phyloP scores from a whole-genome alignment of 106 monocot genomes.

The Amphibolis antarctica region DNA sequence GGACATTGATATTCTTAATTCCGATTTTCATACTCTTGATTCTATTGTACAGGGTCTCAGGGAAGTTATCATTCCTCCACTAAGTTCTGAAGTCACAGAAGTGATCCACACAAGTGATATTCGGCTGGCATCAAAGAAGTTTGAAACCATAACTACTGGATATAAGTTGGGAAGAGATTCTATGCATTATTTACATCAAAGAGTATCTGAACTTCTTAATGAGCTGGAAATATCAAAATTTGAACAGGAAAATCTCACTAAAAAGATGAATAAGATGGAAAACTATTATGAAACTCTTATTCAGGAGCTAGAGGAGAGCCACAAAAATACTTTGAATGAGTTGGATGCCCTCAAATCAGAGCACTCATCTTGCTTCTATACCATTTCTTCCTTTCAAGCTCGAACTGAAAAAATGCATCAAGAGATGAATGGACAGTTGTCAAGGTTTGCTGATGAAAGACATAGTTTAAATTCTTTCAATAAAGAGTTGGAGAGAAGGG shows the following conservation, averaged over 20 bases:
- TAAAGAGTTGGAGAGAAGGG: conserved; percentile 69
- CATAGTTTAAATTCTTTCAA: conserved; percentile 42
- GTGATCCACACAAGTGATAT: conserved; percentile 7
- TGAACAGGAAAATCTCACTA: conserved; percentile 51
- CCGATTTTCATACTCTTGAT: conserved; percentile 55
- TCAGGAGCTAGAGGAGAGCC: conserved; percentile 67
- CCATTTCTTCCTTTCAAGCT: conserved; percentile 60
- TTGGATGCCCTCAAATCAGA: conserved; percentile 56
- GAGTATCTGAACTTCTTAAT: conserved; percentile 44
- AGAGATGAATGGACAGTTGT: conserved; percentile 59
- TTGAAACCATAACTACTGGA: conserved; percentile 9
- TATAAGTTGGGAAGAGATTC: conserved; percentile 20
- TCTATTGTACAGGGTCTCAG: conserved; percentile 46
- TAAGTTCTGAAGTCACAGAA: not conserved
- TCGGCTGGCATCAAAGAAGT: conserved; percentile 3
- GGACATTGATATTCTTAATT: conserved; percentile 29
- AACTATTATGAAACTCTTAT: conserved; percentile 80
- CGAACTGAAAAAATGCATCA: conserved; percentile 58
- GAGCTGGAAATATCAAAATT: conserved; percentile 62
- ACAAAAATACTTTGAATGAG: conserved; percentile 47
- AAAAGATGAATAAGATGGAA: conserved; percentile 77
- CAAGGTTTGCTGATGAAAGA: conserved; percentile 52
- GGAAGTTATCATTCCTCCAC: conserved; percentile 14
- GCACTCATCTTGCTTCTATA: conserved; percentile 54
- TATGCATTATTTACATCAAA: conserved; percentile 33